Evolutionary conservation across 1,284 basidiomycete species (phyloP).

Genomic region (Ceratobasidium sp.): DNA sequence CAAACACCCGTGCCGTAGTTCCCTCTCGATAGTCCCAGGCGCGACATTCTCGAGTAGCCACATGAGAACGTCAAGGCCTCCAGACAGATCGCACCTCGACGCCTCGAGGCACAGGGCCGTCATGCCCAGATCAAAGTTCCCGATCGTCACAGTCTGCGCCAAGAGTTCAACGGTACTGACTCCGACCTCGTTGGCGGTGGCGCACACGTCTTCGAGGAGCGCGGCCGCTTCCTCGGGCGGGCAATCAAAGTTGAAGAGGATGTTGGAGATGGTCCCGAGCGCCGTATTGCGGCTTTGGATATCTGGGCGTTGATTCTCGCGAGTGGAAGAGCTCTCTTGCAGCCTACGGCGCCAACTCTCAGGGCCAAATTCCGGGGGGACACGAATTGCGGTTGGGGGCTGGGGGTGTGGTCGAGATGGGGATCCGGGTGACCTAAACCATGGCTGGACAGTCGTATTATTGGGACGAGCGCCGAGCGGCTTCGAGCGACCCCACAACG

Average conservation of each 20-base stretch:
- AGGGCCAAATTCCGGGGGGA: neutral
- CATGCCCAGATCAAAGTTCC: constrained; percentile 30
- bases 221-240: neutral
- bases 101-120: constrained; percentile 29
- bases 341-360: constrained; percentile 3
- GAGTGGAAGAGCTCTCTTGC: neutral
- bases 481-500: too few species aligned
- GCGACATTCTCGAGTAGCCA: constrained; percentile 25
- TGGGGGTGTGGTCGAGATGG: neutral
- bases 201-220: constrained; percentile 28
- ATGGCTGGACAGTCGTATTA: too few species aligned
- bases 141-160: constrained; percentile 7
- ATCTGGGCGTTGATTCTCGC: constrained; percentile 7
- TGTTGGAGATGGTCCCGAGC: constrained; percentile 20
- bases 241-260: constrained; percentile 34
- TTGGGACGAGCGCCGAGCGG: too few species aligned
- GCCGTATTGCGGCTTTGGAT: constrained; percentile 9
- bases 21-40: neutral
- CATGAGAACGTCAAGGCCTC: neutral
- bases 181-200: constrained; percentile 20
- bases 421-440: neutral
- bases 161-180: constrained; percentile 16
- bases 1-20: constrained; percentile 20
- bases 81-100: constrained; percentile 10
- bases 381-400: neutral